These are phyloP conservation scores for Salix arbutifolia DNA, from an alignment of 345 rosid genomes.

Conservation along the genomic window DNA sequence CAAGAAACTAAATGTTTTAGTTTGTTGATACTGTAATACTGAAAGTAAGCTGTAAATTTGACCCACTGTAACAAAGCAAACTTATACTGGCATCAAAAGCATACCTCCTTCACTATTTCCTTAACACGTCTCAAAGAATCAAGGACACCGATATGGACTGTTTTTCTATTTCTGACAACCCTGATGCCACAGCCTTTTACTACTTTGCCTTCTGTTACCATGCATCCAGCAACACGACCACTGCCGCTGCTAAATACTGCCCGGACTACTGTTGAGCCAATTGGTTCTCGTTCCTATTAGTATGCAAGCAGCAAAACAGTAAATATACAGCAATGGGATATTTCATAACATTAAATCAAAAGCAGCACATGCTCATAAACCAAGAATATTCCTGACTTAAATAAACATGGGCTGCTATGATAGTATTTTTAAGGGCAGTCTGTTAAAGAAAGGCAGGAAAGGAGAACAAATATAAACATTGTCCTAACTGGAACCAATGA, in stretches of 20 bases:
- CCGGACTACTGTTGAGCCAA: slow-evolving; percentile 87
- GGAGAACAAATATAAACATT: not conserved
- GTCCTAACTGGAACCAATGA: not conserved
- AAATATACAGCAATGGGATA: slow-evolving; percentile 11
- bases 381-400: not conserved
- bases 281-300: slow-evolving; percentile 68
- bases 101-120: slow-evolving; percentile 93
- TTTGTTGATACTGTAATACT: not conserved
- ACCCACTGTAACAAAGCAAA: not conserved
- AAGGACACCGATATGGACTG: slow-evolving; percentile 62
- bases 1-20: not conserved
- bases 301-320: slow-evolving; percentile 21
- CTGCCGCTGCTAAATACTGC: slow-evolving; percentile 96
- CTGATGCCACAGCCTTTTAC: slow-evolving; percentile 81
- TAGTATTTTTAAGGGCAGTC: not conserved
- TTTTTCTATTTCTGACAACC: slow-evolving; percentile 62
- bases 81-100: not conserved
- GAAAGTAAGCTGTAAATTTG: not conserved
- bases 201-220: slow-evolving; percentile 85
- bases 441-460: not conserved
- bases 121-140: slow-evolving; percentile 87
- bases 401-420: not conserved
- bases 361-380: not conserved
- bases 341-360: not conserved
- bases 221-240: slow-evolving; percentile 97